phyloP scores from a whole-genome alignment of 305 asterid genomes.

The Salvia sclarea region DNA sequence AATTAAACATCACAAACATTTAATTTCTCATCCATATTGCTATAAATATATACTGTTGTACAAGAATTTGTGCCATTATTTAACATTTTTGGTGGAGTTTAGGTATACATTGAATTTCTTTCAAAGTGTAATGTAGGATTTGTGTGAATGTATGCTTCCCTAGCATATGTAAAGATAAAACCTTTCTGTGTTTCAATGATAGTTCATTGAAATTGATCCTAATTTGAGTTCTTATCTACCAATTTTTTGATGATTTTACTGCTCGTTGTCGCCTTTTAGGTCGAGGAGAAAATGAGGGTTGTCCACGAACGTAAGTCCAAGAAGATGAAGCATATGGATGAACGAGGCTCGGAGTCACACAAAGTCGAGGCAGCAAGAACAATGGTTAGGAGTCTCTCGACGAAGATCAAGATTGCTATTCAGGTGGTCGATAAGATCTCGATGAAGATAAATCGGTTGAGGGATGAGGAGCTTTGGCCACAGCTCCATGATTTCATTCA shows the following conservation, averaged over 20 bases:
- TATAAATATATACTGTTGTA: conserved; percentile 7
- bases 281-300: conserved; percentile 90
- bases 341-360: conserved; percentile 76
- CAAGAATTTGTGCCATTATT: background rate
- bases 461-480: conserved; percentile 95
- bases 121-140: background rate
- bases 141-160: background rate
- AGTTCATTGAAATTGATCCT: background rate
- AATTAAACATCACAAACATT: conserved; percentile 21
- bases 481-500: conserved; percentile 73
- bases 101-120: background rate
- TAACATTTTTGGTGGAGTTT: background rate
- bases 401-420: conserved; percentile 81
- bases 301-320: conserved; percentile 63
- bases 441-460: conserved; percentile 69
- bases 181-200: background rate
- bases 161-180: too few relatives aligned
- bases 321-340: conserved; percentile 67
- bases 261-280: conserved; percentile 41
- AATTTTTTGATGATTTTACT: background rate
- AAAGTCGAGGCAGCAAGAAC: conserved; percentile 70
- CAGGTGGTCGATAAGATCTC: conserved; percentile 94
- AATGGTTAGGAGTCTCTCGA: conserved; percentile 70
- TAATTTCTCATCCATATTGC: conserved; percentile 33
- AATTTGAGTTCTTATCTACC: conserved; percentile 11